Base-by-base conservation (phyloP, 1,284 basidiomycete species). In the Cryptococcus wingfieldii region DNA sequence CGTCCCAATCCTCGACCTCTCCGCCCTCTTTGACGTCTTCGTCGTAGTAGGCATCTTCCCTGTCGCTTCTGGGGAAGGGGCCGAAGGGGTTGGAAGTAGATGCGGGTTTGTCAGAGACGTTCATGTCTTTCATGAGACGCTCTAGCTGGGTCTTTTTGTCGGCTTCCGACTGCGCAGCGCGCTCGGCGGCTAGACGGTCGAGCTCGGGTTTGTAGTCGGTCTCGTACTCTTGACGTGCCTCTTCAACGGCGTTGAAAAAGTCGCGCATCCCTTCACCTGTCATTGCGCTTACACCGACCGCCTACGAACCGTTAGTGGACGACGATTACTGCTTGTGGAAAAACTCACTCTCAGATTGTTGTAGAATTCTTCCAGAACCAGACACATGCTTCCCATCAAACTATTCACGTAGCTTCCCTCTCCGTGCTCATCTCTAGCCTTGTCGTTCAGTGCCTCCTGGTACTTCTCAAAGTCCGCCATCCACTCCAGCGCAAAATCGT, bases 281-380 rank as follows among this genome's bases (percentile, higher is more conserved):
- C 80, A 92, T 83, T 44, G 95, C 95, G 13, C 91, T 95, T 9
- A 98, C 93, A 23, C 95, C 94, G 12, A 98, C 94, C 7, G 94
- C 84, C 91, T 94, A 12, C 6, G 34, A 6, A 28, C n/a, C n/a
- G 47, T 41, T 38, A 50, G 56, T 41, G n/a, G 14, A 5, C 27
- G 38, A n/a, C 38, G 31, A 5, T 25, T 52, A 39, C 43, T 53
- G 9, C 18, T 12, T 5, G 9, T 23, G 38, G 18, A 19, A 47
- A 3, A 2, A 70, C 78, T 65, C 52, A 92, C 93, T 80, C 89
- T 89, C 47, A 99, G 79, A 67, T 96, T 89, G 77, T 94, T 91
- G 80, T 99, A 99, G 70, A 99, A 99, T 73, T 98, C 96, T 72
- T 99, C 96, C 54, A 99, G 79, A 7, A 99, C 94, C 47, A 99